Conservation (phyloP, 495 filamentous ascomycete species). For the Tuber calosporum region DNA sequence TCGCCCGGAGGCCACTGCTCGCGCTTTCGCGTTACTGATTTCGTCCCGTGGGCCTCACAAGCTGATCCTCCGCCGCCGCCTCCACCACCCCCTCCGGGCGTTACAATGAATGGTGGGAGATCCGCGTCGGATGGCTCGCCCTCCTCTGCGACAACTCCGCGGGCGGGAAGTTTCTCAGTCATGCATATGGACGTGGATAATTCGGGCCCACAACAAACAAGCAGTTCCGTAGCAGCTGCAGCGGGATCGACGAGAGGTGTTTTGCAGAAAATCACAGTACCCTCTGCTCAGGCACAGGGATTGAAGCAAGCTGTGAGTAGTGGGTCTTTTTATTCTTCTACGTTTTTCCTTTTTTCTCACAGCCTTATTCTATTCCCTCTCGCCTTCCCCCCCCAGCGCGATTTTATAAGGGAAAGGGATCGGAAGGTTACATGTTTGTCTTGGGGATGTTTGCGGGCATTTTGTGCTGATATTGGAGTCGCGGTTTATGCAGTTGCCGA, state of each 20-base stretch:
- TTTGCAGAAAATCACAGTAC: conserved; percentile 33
- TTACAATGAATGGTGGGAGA: conserved; percentile 20
- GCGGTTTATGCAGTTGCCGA: conserved; percentile 5
- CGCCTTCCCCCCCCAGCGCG: neutral
- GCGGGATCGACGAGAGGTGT: conserved; percentile 36
- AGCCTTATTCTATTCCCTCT: neutral
- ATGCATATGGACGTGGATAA: conserved; percentile 41
- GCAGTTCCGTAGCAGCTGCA: conserved; percentile 32
- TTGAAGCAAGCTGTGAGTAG: conserved; percentile 18
- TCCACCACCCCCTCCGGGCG: conserved; percentile 14
- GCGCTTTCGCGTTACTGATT: conserved; percentile 40
- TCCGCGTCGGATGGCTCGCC: conserved; percentile 12
- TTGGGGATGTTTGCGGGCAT: neutral
- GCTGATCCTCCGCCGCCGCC: conserved; percentile 25
- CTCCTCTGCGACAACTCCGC: conserved; percentile 2
- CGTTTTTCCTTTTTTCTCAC: conserved; percentile 13
- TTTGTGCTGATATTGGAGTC: conserved; percentile 17
- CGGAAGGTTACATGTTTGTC: neutral
- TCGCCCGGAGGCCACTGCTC: conserved; percentile 40
- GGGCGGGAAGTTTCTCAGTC: conserved; percentile 36
- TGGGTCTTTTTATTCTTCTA: conserved; percentile 15
- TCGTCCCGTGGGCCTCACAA: conserved; percentile 37
- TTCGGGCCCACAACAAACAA: conserved; percentile 35
- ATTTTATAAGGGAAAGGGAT: neutral
- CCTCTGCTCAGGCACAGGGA: conserved; percentile 14